These are phyloP conservation scores for Thelephora terrestris DNA, from an alignment of 1,284 basidiomycete species.

Conservation along the genomic window DNA sequence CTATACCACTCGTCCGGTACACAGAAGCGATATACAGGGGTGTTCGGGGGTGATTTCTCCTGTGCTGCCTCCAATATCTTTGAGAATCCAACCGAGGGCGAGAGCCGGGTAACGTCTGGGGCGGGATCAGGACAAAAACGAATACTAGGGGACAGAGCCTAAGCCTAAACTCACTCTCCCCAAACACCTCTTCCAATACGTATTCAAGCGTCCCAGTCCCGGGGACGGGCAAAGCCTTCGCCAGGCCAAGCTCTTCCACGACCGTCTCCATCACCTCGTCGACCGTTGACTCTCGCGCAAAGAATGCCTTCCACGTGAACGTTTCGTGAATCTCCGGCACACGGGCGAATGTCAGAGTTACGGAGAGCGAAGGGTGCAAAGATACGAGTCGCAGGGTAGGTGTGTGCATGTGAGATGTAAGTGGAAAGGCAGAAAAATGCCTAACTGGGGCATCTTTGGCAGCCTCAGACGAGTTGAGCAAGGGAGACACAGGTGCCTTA, in stretches of 20 bases:
- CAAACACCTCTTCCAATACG: constrained; percentile 56
- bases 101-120: constrained; percentile 30
- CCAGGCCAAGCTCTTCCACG: constrained; percentile 59
- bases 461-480: constrained; percentile 30
- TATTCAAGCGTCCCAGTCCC: constrained; percentile 57
- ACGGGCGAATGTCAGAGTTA: constrained; percentile 51
- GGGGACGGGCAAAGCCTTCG: constrained; percentile 46
- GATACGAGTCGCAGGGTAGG: constrained; percentile 66
- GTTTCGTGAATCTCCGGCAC: constrained; percentile 74
- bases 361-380: constrained; percentile 47
- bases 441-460: constrained; percentile 31
- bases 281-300: constrained; percentile 44
- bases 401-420: constrained; percentile 60
- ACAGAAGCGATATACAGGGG: constrained; percentile 40
- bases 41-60: constrained; percentile 15
- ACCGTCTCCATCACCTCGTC: constrained; percentile 43
- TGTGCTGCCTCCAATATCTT: constrained; percentile 33
- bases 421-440: constrained; percentile 63
- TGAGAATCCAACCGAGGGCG: constrained; percentile 22
- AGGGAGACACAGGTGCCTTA: constrained; percentile 36
- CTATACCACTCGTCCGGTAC: constrained; percentile 76
- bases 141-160: constrained; percentile 15
- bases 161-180: constrained; percentile 39
- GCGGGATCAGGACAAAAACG: neutral
- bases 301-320: constrained; percentile 54